Evolutionary conservation across 306 rosid species (phyloP), one percentile per base, ranked within the genome.

Genomic region (Pachyrhizus erosus): DNA sequence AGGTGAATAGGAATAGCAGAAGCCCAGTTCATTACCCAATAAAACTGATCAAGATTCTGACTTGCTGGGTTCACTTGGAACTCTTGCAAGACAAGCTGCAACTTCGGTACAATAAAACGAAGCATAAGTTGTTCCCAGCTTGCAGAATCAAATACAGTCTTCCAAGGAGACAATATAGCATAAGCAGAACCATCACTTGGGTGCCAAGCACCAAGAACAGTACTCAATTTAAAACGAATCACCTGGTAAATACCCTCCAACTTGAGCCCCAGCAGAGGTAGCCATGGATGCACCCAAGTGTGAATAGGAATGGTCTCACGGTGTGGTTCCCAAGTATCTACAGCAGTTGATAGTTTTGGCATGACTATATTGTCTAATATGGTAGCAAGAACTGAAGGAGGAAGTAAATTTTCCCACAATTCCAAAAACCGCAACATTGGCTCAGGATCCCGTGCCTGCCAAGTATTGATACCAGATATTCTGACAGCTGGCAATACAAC

Each of bases 201-300:
- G 80, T 96, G 97, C 99, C 98, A 96, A 39, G 94, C 98, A 61
- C 94, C 97, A 70, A 96, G 97, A 89, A 92, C 89, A 66, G 87
- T 82, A 82, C 97, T 87, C 89, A 93, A 82, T 91, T 92, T 96
- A 72, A 80, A 89, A n/a, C 97, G 96, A 80, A 96, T 92, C 46
- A 78, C 88, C 75, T 90, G 94, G 83, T 88, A 96, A 61, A 92
- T 83, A 24, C 89, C 92, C 88, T 96, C 97, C 87, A 96, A 77
- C 83, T 88, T 92, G 87, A 88, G 85, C 42, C 97, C 98, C 78
- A 96, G 80, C 84, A 89, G 70, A n/a, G 91, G 98, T 31, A 96
- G 87, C 99, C 98, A 96, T 39, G 98, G 98, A 87, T 96, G 99
- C 77, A 96, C 91, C 98, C 98, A 96, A 9, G 89, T 89, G 80